Evolutionary conservation across 2,329 filamentous ascomycete genomes (phyloP).

Genomic region (Akanthomyces uredinophilus): DNA sequence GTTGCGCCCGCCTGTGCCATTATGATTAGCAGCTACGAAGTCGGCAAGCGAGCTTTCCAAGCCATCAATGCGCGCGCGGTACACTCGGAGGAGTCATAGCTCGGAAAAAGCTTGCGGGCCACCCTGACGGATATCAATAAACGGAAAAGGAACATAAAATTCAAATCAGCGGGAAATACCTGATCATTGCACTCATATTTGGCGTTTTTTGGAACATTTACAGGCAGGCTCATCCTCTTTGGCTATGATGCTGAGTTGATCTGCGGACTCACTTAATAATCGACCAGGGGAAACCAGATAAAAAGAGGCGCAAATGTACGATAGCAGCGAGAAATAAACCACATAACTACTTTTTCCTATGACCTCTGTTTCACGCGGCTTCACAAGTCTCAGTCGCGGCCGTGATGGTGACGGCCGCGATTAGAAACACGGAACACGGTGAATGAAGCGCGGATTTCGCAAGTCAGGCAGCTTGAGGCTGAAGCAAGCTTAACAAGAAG

Average conservation of each 20-base stretch:
- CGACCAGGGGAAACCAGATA: neutral
- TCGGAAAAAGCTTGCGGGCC: neutral
- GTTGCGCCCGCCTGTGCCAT: conserved; percentile 96
- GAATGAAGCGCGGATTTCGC: neutral
- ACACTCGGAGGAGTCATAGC: conserved; percentile 10
- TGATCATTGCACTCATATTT: conserved; percentile 2
- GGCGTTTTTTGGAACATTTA: conserved; percentile 9
- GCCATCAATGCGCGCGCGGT: conserved; percentile 57
- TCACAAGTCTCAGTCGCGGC: neutral
- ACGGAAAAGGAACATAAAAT: neutral
- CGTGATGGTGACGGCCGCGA: neutral
- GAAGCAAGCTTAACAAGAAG: neutral
- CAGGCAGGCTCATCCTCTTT: neutral
- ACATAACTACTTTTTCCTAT: neutral
- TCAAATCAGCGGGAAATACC: neutral
- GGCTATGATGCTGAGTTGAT: neutral
- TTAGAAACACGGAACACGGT: too few relatives aligned
- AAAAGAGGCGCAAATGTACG: conserved; percentile 4
- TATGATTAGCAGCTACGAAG: conserved; percentile 98
- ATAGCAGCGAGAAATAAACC: neutral
- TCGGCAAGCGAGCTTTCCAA: conserved; percentile 84
- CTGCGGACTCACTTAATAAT: neutral
- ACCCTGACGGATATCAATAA: neutral
- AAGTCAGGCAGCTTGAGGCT: neutral
- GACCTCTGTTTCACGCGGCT: neutral